A percentile compares a stretch with the other conserved stretches of the same genome.
Conservation (phyloP, 352 stramenopile species). For the Phytophthora pistaciae region DNA sequence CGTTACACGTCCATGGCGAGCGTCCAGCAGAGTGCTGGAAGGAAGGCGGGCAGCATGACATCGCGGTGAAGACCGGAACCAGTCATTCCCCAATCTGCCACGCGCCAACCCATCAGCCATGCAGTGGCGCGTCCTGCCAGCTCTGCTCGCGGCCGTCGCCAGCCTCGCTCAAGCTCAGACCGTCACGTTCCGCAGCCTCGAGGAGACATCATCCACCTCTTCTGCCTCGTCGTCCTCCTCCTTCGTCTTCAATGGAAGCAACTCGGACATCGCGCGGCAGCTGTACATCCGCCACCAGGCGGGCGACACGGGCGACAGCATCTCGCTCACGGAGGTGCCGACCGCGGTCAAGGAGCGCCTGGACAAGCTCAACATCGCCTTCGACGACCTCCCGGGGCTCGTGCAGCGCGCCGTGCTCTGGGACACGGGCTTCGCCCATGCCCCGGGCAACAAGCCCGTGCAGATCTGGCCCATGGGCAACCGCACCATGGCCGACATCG, state of each 20-base stretch:
- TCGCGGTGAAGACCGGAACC: background rate
- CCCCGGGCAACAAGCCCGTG: conserved; percentile 12
- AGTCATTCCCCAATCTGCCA: conserved; percentile 21
- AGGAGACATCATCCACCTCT: no score
- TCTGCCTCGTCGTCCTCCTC: conserved; percentile 4
- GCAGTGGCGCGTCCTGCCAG: background rate
- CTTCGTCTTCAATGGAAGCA: conserved; percentile 41
- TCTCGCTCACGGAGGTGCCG: conserved; percentile 22
- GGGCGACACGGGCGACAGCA: conserved; percentile 11
- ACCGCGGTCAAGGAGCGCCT: conserved; percentile 20
- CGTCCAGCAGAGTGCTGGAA: background rate
- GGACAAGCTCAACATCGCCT: conserved; percentile 23
- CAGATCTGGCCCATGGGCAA: conserved; percentile 26
- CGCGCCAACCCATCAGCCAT: conserved; percentile 1
- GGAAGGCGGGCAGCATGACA: background rate
- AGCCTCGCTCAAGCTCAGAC: conserved; percentile 5
- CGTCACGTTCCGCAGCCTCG: conserved; percentile 27
- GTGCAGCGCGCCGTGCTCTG: conserved; percentile 46
- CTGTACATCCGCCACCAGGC: conserved; percentile 35
- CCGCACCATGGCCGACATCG: conserved; percentile 35
- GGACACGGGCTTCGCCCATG: conserved; percentile 40
- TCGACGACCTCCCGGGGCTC: conserved; percentile 26
- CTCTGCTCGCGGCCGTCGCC: background rate
- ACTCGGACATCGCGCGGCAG: conserved; percentile 48
- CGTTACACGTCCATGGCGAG: background rate